Percentiles rank a stretch among this genome's conserved stretches.
Conservation (phyloP, 1,284 basidiomycete genomes). For the Moesziomyces aphidis region DNA sequence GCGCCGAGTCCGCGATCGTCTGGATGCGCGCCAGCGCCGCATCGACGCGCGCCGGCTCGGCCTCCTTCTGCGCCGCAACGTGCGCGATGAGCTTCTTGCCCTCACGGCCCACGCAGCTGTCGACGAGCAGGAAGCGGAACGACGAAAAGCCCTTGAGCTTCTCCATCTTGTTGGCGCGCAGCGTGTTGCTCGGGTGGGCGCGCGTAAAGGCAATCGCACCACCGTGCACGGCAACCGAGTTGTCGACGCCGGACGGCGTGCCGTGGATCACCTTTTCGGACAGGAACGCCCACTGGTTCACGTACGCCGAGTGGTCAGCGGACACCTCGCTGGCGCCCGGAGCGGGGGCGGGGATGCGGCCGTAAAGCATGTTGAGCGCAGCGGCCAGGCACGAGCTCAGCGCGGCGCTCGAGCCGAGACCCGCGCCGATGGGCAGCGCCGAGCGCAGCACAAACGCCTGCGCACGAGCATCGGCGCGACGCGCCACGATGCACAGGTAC, state of each 20-base stretch:
- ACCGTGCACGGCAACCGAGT: conserved; percentile 91
- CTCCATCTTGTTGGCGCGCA: conserved; percentile 81
- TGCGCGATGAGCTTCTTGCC: conserved; percentile 94
- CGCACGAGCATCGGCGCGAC: conserved; percentile 74
- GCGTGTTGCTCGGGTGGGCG: conserved; percentile 74
- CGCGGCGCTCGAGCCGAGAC: conserved; percentile 95
- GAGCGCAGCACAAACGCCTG: conserved; percentile 87
- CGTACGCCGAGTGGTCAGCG: conserved; percentile 75
- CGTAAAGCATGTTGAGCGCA: conserved; percentile 74
- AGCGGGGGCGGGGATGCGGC: conserved; percentile 72
- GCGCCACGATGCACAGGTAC: conserved; percentile 81
- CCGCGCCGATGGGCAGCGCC: conserved; percentile 97
- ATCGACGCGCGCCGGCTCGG: conserved; percentile 71
- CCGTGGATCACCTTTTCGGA: conserved; percentile 97
- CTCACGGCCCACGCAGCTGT: conserved; percentile 90
- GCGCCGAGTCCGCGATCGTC: conserved; percentile 53
- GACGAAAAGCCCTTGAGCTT: conserved; percentile 78
- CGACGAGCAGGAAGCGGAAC: conserved; percentile 84
- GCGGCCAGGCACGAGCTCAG: conserved; percentile 89
- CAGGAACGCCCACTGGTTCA: conserved; percentile 94
- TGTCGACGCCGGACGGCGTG: conserved; percentile 97
- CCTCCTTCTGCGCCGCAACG: conserved; percentile 79
- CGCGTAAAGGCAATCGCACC: conserved; percentile 92
- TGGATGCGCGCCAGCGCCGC: conserved; percentile 47
- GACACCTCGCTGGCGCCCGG: conserved; percentile 11